Base-by-base conservation (phyloP, 192 early-diverging fungal genomes). In the Spinellus fusiger region DNA sequence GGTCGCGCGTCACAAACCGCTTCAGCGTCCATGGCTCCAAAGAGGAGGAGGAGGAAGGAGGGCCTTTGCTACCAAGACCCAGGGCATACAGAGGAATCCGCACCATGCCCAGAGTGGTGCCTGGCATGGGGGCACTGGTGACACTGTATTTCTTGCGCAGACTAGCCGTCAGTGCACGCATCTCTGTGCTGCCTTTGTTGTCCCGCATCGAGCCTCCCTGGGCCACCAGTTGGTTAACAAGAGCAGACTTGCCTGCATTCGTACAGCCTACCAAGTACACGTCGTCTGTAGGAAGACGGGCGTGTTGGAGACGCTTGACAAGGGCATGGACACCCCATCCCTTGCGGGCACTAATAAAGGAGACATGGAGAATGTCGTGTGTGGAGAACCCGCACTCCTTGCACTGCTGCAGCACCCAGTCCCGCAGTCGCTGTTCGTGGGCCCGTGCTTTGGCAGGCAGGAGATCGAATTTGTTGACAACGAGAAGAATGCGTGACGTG, bases 201-300 rank as follows among this genome's bases (percentile, higher is more conserved):
- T 73, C 70, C 18, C 46, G 35, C 8, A 73, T 71, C 18, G 69
- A 73, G 12, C 71, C 68, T 55, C 71, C 76, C 47, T 83, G 79
- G 18, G 81, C 68, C 49, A 84, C 65, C n/a, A 91, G 59, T 22
- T 77, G 77, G 50, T 87, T 85, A 47, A 91, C 68, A 9, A 91
- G 70, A 46, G 84, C 87, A 1, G 87, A 88, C 71, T 91, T 91
- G 28, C 89, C 89, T 10, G 84, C 89, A 61, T 91, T 91, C 1
- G 86, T 80, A 31, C 82, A 79, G 5, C 89, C 89, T 27, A 91
- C 74, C 63, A 91, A 69, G 56, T 85, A 91, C 15, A 89, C 66
- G 57, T 91, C 81, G 49, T 75, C 69, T 8, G 62, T 74, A 9
- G 44, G 50, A 12, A 66, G 48, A 56, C 80, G 70, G 10, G 71